A percentile compares a stretch with the other conserved stretches of the same genome.
These are phyloP conservation scores for Paramecium sonneborni DNA, from an alignment of 73 alveolate species.

Conservation along the genomic window DNA sequence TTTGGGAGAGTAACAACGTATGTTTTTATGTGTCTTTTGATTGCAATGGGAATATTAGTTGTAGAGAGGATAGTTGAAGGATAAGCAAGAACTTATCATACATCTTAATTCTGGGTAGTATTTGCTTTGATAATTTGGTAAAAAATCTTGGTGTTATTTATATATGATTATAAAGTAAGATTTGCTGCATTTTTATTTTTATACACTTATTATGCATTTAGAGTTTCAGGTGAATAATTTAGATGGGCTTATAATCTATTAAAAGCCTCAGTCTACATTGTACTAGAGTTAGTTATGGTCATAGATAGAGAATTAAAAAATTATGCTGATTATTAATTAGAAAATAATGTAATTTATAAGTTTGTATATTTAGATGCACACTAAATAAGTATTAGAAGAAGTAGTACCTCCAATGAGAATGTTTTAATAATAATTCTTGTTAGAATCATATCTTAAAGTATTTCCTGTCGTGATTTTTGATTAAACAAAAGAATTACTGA, in stretches of 20 bases:
- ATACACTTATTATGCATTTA: conserved; percentile 33
- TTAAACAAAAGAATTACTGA: conserved; percentile 25
- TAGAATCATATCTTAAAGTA: not conserved
- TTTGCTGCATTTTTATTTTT: not conserved
- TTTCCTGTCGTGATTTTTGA: conserved; percentile 45
- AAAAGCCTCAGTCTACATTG: conserved; percentile 20
- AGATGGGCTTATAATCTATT: conserved; percentile 12
- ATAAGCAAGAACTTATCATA: conserved; percentile 30
- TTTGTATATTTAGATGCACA: not conserved
- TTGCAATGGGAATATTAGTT: conserved; percentile 26
- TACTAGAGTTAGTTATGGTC: not conserved
- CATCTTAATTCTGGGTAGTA: conserved; percentile 47
- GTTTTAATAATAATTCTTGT: not conserved
- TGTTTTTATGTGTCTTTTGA: conserved; percentile 6
- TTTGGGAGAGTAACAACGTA: conserved; percentile 51
- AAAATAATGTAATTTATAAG: not conserved
- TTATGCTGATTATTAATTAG: conserved; percentile 20
- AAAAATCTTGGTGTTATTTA: not conserved
- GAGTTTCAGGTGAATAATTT: conserved; percentile 31
- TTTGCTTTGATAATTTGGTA: conserved; percentile 42
- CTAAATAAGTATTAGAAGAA: not conserved
- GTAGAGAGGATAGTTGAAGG: conserved; percentile 29
- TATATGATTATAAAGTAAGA: conserved; percentile 35
- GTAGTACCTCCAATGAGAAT: conserved; percentile 25
- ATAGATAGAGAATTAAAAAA: conserved; percentile 21